Evolutionary conservation across 2,329 filamentous ascomycete genomes (phyloP).

Genomic region (Sporothrix sp.): DNA sequence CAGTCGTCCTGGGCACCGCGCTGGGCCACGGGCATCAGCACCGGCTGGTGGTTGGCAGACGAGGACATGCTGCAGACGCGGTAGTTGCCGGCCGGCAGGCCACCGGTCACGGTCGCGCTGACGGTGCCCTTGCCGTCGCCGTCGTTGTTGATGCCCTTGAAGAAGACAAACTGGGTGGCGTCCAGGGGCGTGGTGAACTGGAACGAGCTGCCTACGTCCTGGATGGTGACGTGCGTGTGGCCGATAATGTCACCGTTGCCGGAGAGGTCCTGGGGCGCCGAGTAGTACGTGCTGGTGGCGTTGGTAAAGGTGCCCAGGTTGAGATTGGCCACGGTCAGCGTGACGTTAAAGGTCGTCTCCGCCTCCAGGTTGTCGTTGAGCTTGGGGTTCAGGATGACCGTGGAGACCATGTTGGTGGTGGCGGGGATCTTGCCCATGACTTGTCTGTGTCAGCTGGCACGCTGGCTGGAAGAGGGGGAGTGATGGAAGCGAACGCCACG

Average conservation of each 20-base stretch:
- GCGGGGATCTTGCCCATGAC: slow-evolving; percentile 52
- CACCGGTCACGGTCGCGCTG: slow-evolving; percentile 43
- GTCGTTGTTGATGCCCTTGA: slow-evolving; percentile 57
- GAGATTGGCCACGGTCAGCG: slow-evolving; percentile 45
- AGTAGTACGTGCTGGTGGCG: slow-evolving; percentile 49
- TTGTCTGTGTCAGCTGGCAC: no score
- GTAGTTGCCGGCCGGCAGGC: slow-evolving; percentile 53
- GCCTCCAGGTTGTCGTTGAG: slow-evolving; percentile 39
- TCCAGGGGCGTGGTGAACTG: slow-evolving; percentile 45
- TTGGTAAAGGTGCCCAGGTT: slow-evolving; percentile 52
- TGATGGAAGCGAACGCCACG: slow-evolving; percentile 22
- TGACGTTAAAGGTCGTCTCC: slow-evolving; percentile 42
- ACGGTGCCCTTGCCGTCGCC: slow-evolving; percentile 48
- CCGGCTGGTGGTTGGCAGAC: slow-evolving; percentile 57
- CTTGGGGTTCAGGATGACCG: slow-evolving; percentile 42
- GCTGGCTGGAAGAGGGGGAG: neutral
- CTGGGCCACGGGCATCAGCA: slow-evolving; percentile 57
- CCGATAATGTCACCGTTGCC: slow-evolving; percentile 44
- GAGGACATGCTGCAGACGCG: slow-evolving; percentile 55
- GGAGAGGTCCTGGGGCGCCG: slow-evolving; percentile 47
- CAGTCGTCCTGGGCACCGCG: slow-evolving; percentile 59
- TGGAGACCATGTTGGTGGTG: slow-evolving; percentile 47
- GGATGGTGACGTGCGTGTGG: slow-evolving; percentile 52
- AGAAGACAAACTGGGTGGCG: slow-evolving; percentile 47
- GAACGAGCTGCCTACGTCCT: slow-evolving; percentile 41